Evolutionary conservation across 768 basidiomycete genomes (phyloP), one percentile per base, ranked within the genome.

Genomic region (Leccinum subtestaceum): DNA sequence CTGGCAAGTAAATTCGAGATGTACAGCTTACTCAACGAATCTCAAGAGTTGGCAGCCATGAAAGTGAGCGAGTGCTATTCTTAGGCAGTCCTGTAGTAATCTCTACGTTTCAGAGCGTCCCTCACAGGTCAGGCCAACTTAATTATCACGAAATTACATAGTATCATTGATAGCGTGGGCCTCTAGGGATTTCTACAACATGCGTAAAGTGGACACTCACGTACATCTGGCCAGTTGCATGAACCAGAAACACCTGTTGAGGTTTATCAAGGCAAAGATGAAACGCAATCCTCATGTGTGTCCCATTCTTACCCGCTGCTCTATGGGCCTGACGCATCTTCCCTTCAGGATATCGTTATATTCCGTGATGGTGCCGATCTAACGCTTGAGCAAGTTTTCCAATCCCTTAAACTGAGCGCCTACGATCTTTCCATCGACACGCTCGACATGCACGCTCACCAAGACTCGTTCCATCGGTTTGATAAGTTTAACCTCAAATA

Each of bases 211-310:
- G 60, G 97, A 99, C 70, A 99, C 97, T 8, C 97, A 99, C 74
- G 93, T 99, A 29, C 97, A 99, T 68, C 93, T 98, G 71, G 96
- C 96, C 4, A 97, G 95, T 60, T 92, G 93, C 75, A 98, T 98
- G 95, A 99, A 99, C 72, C 97, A 99, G 74, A 99, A 99, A 73
- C 97, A 99, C 76, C 77, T 99, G 19, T 78, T 99, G 12, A 93
- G 97, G 9, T 98, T 99, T 76, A 98, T 99, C 78, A 99, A 99
- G 74, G 86, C 88, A n/a, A 96, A 96, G 72, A 95, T 97, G 93
- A 95, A 94, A 76, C 86, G 85, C 23, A 86, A 80, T 64, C 88
- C 94, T 2, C 69, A 95, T 51, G 93, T 92, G 57, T 46, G 82
- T 68, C 31, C 49, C 47, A 17, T 55, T 36, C 34, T 15, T 36